Percentiles rank a stretch among this genome's conserved stretches.
Conservation (phyloP, 2,329 filamentous ascomycete genomes). For the Metarhizium album region DNA sequence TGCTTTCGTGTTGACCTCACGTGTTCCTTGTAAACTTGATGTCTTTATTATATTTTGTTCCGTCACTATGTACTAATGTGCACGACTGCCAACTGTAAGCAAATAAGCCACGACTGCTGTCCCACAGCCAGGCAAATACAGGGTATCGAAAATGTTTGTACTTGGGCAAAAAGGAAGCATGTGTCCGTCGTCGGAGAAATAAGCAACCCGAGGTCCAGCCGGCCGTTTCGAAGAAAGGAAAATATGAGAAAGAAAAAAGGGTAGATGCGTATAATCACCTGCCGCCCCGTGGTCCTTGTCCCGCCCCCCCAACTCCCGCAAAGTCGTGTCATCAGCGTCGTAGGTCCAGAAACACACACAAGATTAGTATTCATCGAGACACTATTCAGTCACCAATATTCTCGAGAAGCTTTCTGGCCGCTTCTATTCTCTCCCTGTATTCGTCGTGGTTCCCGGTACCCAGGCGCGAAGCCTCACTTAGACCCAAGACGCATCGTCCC, state of each 20-base stretch:
- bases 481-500: slow-evolving; percentile 47
- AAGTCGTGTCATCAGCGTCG: background rate
- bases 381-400: background rate
- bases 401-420: slow-evolving; percentile 62
- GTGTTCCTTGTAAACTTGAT: no score
- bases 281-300: background rate
- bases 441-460: slow-evolving; percentile 50
- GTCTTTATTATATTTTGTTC: no score
- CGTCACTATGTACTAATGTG: background rate
- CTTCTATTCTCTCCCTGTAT: slow-evolving; percentile 62
- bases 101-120: background rate
- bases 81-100: background rate
- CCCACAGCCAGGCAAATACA: slow-evolving; percentile 4
- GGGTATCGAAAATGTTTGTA: slow-evolving; percentile 16
- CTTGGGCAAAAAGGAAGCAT: background rate
- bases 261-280: background rate
- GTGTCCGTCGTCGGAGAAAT: background rate
- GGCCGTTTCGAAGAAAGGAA: background rate
- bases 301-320: background rate
- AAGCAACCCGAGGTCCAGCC: background rate
- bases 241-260: no score
- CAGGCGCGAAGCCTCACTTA: slow-evolving; percentile 43
- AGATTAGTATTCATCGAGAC: background rate
- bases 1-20: no score
- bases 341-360: background rate